These are phyloP conservation scores for Cordyceps fumosorosea DNA, from an alignment of 2,329 filamentous ascomycete species.

Conservation along the genomic window DNA sequence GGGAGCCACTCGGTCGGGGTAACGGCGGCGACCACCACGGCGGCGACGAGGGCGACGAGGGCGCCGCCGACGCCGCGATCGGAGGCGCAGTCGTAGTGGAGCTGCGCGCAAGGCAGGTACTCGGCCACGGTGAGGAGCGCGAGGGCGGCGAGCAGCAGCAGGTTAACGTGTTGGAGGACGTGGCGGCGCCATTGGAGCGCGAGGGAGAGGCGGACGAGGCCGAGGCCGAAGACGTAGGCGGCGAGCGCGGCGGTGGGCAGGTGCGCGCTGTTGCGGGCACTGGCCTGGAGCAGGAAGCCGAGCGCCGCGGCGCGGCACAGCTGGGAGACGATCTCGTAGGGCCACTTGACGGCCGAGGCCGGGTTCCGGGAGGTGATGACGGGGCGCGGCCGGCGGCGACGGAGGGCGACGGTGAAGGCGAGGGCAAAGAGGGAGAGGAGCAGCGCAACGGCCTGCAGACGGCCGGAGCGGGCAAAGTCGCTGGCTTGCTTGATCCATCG, in stretches of 20 bases:
- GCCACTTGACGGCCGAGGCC: constrained; percentile 33
- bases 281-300: constrained; percentile 33
- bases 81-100: constrained; percentile 24
- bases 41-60: constrained; percentile 30
- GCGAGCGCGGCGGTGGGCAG: constrained; percentile 31
- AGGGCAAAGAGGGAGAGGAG: constrained; percentile 31
- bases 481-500: constrained; percentile 35
- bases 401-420: constrained; percentile 16
- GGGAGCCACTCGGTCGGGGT: constrained; percentile 47
- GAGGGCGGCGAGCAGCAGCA: constrained; percentile 32
- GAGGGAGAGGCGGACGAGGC: constrained; percentile 34
- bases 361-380: constrained; percentile 20
- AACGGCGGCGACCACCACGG: constrained; percentile 33
- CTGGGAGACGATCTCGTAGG: constrained; percentile 39
- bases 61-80: constrained; percentile 28
- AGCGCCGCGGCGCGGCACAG: constrained; percentile 32
- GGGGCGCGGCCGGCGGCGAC: constrained; percentile 17
- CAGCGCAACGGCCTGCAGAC: constrained; percentile 32
- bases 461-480: constrained; percentile 34
- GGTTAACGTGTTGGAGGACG: constrained; percentile 43
- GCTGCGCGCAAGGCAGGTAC: constrained; percentile 38
- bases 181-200: constrained; percentile 39
- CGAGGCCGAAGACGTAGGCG: constrained; percentile 37
- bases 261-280: constrained; percentile 26
- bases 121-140: constrained; percentile 30